A percentile compares a stretch with the other conserved stretches of the same genome.
phyloP scores from a whole-genome alignment of 2,329 filamentous ascomycete genomes.

The Sarocladiaceae sp. region DNA sequence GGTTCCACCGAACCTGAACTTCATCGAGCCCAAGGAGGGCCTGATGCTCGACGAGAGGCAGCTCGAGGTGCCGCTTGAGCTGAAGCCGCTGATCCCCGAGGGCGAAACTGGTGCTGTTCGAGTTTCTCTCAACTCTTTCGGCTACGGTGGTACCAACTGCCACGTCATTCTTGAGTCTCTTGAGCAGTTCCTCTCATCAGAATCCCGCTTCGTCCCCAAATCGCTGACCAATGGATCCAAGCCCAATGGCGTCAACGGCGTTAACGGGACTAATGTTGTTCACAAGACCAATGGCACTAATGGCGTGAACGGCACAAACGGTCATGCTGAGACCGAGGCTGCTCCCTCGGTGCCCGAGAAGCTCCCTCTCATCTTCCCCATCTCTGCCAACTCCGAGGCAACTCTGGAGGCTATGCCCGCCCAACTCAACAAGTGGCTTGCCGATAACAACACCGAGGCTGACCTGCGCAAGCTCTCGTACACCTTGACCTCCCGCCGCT shows the following conservation, averaged over 20 bases:
- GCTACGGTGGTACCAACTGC: constrained; percentile 51
- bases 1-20: constrained; percentile 48
- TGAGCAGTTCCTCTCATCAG: not conserved
- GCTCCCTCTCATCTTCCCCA: not conserved
- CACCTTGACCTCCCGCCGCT: constrained; percentile 38
- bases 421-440: not conserved
- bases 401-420: not conserved
- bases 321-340: constrained; percentile 22
- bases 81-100: constrained; percentile 35
- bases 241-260: constrained; percentile 22
- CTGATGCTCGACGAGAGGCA: not conserved
- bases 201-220: constrained; percentile 16
- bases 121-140: constrained; percentile 51
- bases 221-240: constrained; percentile 7
- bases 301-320: constrained; percentile 15
- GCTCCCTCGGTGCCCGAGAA: constrained; percentile 9
- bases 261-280: constrained; percentile 20
- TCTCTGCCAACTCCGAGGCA: not conserved
- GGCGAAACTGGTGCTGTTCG: constrained; percentile 32
- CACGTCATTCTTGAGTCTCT: constrained; percentile 43
- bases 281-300: constrained; percentile 26
- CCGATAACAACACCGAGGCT: not conserved
- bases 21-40: constrained; percentile 15
- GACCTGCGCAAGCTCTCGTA: constrained; percentile 24
- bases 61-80: constrained; percentile 30